Conservation (phyloP, 768 basidiomycete species). For the Calocybe gangraenosa region DNA sequence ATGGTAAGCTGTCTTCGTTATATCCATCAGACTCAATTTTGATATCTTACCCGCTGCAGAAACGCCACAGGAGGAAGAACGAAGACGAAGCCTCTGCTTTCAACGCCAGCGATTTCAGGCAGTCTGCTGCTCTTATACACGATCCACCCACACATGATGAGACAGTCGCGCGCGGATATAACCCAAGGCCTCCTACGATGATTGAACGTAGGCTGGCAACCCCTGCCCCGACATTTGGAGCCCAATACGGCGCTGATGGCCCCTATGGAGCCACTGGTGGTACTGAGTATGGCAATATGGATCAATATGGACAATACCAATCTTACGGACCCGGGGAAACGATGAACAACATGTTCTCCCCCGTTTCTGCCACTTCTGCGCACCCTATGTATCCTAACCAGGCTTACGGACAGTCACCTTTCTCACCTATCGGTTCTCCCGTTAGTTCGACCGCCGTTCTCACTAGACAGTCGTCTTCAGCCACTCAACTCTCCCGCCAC, state of each 20-base stretch:
- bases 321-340: conserved; percentile 30
- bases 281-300: conserved; percentile 15
- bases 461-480: conserved; percentile 19
- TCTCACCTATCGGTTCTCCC: conserved; percentile 31
- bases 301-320: conserved; percentile 19
- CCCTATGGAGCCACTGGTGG: conserved; percentile 14
- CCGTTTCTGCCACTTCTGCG: conserved; percentile 22
- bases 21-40: neutral
- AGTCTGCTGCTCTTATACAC: conserved; percentile 57
- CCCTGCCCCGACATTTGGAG: conserved; percentile 29
- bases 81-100: conserved; percentile 43
- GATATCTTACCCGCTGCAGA: conserved; percentile 3
- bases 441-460: conserved; percentile 18
- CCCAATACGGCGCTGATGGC: conserved; percentile 26
- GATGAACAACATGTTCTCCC: conserved; percentile 22
- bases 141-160: conserved; percentile 46
- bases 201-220: conserved; percentile 21
- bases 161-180: conserved; percentile 35
- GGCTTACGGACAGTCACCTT: conserved; percentile 30
- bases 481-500: conserved; percentile 8
- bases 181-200: conserved; percentile 54
- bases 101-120: conserved; percentile 54
- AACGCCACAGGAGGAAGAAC: conserved; percentile 40
- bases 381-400: conserved; percentile 34
- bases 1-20: conserved; percentile 30